Percentiles rank a stretch among this genome's conserved stretches.
Conservation (phyloP, 2,329 filamentous ascomycete genomes). For the Thielaviopsis punctulata region DNA sequence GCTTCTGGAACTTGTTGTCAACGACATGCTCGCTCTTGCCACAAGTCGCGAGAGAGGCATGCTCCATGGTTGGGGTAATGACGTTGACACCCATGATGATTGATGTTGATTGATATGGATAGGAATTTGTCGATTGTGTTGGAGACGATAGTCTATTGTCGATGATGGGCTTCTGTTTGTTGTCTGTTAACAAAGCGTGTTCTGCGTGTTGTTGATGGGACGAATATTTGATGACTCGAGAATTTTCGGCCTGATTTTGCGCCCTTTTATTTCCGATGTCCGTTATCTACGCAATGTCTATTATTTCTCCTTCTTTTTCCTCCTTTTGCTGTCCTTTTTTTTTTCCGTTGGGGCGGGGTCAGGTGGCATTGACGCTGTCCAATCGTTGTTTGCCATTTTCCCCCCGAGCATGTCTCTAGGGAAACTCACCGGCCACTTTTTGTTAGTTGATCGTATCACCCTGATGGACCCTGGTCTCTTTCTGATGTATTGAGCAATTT, state of each 20-base stretch:
- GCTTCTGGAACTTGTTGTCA: slow-evolving; percentile 42
- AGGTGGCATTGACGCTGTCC: neutral
- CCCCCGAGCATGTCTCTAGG: neutral
- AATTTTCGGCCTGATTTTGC: neutral
- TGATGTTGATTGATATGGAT: neutral
- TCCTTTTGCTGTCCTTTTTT: neutral
- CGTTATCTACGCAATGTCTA: too few species aligned
- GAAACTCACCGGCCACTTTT: neutral
- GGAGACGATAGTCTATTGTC: neutral
- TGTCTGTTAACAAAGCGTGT: neutral
- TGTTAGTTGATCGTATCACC: neutral
- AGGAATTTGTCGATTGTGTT: neutral
- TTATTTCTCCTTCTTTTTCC: neutral
- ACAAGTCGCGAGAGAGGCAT: slow-evolving; percentile 3
- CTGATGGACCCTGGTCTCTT: neutral
- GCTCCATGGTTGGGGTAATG: slow-evolving; percentile 7
- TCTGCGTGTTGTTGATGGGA: neutral
- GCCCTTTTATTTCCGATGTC: neutral
- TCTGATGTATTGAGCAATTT: neutral
- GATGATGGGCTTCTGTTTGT: neutral
- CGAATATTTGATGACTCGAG: neutral
- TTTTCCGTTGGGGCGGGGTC: neutral
- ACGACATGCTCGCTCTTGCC: neutral
- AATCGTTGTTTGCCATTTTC: neutral
- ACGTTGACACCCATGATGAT: slow-evolving; percentile 10